Conservation (phyloP, 257 asterid species). For the Penstemon davidsonii region DNA sequence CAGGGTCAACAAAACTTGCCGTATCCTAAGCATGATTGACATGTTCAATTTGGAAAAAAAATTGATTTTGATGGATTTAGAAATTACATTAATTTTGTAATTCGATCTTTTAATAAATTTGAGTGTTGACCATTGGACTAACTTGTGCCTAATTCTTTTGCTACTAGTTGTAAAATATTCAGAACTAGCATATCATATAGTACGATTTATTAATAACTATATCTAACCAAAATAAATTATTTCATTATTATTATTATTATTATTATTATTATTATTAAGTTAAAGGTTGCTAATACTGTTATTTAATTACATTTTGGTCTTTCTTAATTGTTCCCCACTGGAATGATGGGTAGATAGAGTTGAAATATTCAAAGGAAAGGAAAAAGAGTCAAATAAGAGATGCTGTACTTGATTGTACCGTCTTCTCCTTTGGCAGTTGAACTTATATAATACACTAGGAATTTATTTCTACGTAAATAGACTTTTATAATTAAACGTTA, state of each 20-base stretch:
- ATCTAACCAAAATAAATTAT: too few species aligned
- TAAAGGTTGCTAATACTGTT: neutral
- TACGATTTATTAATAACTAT: too few species aligned
- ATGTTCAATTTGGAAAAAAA: too few species aligned
- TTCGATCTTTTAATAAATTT: too few species aligned
- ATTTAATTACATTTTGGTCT: neutral
- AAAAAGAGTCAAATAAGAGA: slow-evolving; percentile 31
- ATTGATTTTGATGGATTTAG: too few species aligned
- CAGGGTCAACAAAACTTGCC: slow-evolving; percentile 23
- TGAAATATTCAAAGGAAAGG: neutral
- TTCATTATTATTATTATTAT: too few species aligned
- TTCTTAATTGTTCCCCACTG: neutral
- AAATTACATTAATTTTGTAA: too few species aligned
- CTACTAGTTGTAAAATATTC: too few species aligned
- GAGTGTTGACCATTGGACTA: too few species aligned
- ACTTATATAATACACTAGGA: slow-evolving; percentile 1
- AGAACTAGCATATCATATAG: too few species aligned
- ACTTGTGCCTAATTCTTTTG: too few species aligned
- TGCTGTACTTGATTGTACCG: slow-evolving; percentile 49
- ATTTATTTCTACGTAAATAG: neutral
- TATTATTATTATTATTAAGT: neutral
- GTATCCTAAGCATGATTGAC: slow-evolving; percentile 15
- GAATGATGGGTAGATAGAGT: neutral
- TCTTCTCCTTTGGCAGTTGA: slow-evolving; percentile 33
- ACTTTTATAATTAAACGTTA: neutral